phyloP scores from a whole-genome alignment of 345 rosid species.

The Eucalyptus tenuipes region DNA sequence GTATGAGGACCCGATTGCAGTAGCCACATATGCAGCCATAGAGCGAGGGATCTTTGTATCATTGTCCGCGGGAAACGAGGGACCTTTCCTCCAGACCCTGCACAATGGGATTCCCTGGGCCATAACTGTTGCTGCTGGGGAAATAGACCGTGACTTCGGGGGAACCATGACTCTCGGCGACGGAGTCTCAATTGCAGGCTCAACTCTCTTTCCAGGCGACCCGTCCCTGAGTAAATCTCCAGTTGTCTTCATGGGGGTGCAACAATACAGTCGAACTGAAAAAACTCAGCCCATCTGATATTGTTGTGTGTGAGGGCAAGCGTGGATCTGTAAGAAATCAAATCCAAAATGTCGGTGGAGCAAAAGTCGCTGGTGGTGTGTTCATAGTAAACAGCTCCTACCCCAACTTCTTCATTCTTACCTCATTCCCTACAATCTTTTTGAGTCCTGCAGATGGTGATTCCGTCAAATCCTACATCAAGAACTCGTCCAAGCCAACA shows the following conservation, averaged over 20 bases:
- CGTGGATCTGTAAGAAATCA: slow-evolving; percentile 8
- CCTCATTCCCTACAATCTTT: slow-evolving; percentile 16
- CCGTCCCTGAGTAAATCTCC: slow-evolving; percentile 1
- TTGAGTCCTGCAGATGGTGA: not conserved
- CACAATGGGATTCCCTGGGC: slow-evolving; percentile 29
- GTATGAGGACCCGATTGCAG: slow-evolving; percentile 33
- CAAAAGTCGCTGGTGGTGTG: slow-evolving; percentile 15
- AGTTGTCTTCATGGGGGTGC: slow-evolving; percentile 26
- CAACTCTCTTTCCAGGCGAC: slow-evolving; percentile 11
- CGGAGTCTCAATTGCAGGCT: not conserved
- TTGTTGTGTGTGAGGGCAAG: slow-evolving; percentile 32
- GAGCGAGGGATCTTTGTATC: slow-evolving; percentile 32
- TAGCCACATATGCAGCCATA: slow-evolving; percentile 36
- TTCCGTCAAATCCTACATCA: slow-evolving; percentile 10
- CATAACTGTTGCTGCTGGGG: slow-evolving; percentile 22
- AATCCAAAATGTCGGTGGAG: not conserved
- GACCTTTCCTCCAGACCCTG: not conserved
- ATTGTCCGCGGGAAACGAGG: slow-evolving; percentile 7
- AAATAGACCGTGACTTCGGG: slow-evolving; percentile 16
- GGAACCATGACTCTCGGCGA: slow-evolving; percentile 10
- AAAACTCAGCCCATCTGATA: not conserved
- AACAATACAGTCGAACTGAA: slow-evolving; percentile 3
- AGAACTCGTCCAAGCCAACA: not conserved
- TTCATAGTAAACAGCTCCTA: slow-evolving; percentile 21
- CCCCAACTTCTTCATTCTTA: not conserved